Base-by-base conservation (phyloP, 352 stramenopile genomes). In the Phytophthora quininea region DNA sequence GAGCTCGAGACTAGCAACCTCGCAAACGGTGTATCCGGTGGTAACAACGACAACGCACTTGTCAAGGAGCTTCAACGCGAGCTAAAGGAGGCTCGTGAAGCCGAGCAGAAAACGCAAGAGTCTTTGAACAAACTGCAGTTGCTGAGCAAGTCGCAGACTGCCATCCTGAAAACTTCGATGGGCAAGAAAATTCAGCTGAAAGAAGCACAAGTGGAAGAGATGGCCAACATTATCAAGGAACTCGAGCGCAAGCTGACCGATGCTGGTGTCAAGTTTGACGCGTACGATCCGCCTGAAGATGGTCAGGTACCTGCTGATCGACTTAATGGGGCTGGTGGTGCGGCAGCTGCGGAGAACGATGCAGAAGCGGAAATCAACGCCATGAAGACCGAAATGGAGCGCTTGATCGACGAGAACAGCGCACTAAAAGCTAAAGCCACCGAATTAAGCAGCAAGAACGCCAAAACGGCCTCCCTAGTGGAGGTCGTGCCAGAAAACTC, bases 81-180 rank as follows among this genome's bases (percentile, higher is more conserved):
- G 12, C 59, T 94, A 10, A 62, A 86, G 31, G 71, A 76, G 31
- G 84, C 88, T 2, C 73, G 79, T 4, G 80, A 90, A 49, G 82
- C 78, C 15, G 88, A 96, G 31, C 81, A 92, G 50, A 89, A 82
- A 38, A 82, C 78, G 4, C 86, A 94, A 45, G 88, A 93, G 33
- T 96, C 88, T 15, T 73, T 96, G 11, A 84, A 67, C 45, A 96
- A 96, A 35, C 63, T 96, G 29, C 84, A 94, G 58, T 74, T 96
- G 24, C 50, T 96, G 15, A 96, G 86, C 72, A 94, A 93, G 54
- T 93, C 84, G 27, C 86, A 94, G 62, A 93, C 84, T 31, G 85
- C 83, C 15, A 94, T 96, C 12, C 65, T 94, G 27, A 96, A 96
- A 67, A 88, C 84, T 4, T 93, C 81, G 0, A 92, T 91, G 80